Percentiles rank a stretch among this genome's conserved stretches.
Evolutionary conservation across 768 basidiomycete genomes (phyloP).

Genomic region (Psilocybe azurescens): DNA sequence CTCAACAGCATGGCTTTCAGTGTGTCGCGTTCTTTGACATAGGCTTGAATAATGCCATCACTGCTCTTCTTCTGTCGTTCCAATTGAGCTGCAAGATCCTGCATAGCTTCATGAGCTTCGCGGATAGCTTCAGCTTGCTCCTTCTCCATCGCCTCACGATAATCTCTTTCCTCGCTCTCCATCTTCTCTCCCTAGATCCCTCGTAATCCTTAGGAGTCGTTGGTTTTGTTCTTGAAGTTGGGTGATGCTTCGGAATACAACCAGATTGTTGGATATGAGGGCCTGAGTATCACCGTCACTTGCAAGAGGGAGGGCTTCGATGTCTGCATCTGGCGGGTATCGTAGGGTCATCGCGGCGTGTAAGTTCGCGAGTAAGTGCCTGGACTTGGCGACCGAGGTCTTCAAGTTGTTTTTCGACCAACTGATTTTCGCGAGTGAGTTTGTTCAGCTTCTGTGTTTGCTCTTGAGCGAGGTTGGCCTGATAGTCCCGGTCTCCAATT

Average conservation of each 20-base stretch:
- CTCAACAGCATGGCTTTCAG: conserved; percentile 76
- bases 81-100: conserved; percentile 76
- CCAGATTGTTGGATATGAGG: conserved; percentile 88
- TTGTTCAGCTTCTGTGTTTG: conserved; percentile 65
- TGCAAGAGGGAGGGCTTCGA: conserved; percentile 44
- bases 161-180: conserved; percentile 84
- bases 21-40: conserved; percentile 88
- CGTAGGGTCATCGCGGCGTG: conserved; percentile 82
- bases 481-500: conserved; percentile 75
- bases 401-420: conserved; percentile 76
- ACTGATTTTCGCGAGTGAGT: conserved; percentile 63
- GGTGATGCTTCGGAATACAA: conserved; percentile 82
- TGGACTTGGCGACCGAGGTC: conserved; percentile 90
- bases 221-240: conserved; percentile 92
- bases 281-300: conserved; percentile 66
- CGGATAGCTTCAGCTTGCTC: conserved; percentile 82
- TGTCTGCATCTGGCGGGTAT: conserved; percentile 75
- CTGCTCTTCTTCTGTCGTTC: conserved; percentile 77
- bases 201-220: conserved; percentile 81
- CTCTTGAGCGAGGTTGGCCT: conserved; percentile 59
- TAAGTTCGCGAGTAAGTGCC: conserved; percentile 75
- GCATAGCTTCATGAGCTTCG: conserved; percentile 89
- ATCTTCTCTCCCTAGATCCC: conserved; percentile 84
- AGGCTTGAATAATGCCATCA: conserved; percentile 76
- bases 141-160: conserved; percentile 67